phyloP scores from a whole-genome alignment of 805 yeast genomes.

The Dipodascus geniculatus region DNA sequence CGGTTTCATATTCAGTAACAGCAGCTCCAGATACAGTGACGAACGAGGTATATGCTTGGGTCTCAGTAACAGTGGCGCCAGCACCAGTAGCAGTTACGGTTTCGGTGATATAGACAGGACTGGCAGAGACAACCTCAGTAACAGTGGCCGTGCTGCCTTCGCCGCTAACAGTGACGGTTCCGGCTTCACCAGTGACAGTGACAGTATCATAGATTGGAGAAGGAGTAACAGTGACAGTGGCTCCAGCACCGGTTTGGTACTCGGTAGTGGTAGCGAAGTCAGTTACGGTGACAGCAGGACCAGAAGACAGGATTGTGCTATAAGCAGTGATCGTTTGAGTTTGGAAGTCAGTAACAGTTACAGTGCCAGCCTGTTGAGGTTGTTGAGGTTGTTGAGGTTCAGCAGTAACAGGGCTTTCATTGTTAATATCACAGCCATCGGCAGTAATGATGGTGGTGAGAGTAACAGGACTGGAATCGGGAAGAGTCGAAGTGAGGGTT shows the following conservation, averaged over 20 bases:
- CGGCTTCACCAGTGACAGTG: conserved; percentile 9
- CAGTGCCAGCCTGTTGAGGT: conserved; percentile 3
- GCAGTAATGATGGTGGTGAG: conserved; percentile 16
- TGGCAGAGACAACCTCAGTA: conserved; percentile 4
- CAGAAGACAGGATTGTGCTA: background rate
- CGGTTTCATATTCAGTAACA: conserved; percentile 8
- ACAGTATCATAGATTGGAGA: conserved; percentile 12
- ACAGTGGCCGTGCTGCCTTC: conserved; percentile 5
- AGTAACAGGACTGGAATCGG: conserved; percentile 42
- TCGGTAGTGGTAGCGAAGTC: background rate
- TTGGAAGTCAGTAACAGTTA: conserved; percentile 5
- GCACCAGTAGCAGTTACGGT: conserved; percentile 13
- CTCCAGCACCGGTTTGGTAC: background rate
- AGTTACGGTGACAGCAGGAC: conserved; percentile 4
- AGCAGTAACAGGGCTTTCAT: conserved; percentile 6
- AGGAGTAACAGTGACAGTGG: conserved; percentile 5
- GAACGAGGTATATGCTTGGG: conserved; percentile 4
- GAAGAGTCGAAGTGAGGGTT: conserved; percentile 26
- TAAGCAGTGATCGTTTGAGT: conserved; percentile 3
- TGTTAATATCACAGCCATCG: conserved; percentile 13
- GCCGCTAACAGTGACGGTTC: conserved; percentile 7
- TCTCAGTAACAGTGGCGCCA: conserved; percentile 15
- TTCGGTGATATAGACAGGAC: conserved; percentile 7
- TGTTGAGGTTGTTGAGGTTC: conserved; percentile 1
- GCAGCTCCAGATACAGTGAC: conserved; percentile 9